Percentiles rank a stretch among this genome's conserved stretches.
phyloP scores from a whole-genome alignment of 306 rosid species.

The Cicer pinnatifidum region DNA sequence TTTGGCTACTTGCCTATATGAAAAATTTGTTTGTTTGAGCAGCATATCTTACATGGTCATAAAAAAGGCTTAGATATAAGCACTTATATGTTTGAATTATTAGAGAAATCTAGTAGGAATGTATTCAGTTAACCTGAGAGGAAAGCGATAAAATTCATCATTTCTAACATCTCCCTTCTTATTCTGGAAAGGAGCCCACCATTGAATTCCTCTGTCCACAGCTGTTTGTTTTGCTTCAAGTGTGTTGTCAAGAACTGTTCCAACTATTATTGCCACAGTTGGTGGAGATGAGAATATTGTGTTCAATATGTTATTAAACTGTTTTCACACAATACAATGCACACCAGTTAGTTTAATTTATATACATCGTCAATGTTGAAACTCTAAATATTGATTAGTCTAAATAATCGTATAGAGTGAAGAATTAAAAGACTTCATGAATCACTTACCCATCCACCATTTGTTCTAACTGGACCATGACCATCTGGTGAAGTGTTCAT shows the following conservation, averaged over 20 bases:
- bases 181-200: constrained; percentile 85
- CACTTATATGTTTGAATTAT: neutral
- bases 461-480: constrained; percentile 81
- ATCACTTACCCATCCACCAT: constrained; percentile 83
- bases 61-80: constrained; percentile 8
- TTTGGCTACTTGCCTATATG: constrained; percentile 20
- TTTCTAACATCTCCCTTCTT: constrained; percentile 80
- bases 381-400: neutral
- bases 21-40: constrained; percentile 5
- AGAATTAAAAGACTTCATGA: neutral
- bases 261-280: constrained; percentile 79
- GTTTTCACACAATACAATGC: constrained; percentile 37
- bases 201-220: constrained; percentile 76
- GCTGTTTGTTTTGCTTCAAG: constrained; percentile 57
- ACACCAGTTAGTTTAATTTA: no score
- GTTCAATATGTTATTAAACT: constrained; percentile 88
- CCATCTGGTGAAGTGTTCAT: constrained; percentile 66
- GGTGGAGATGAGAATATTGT: constrained; percentile 90
- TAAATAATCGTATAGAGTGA: neutral
- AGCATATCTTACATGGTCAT: constrained; percentile 41
- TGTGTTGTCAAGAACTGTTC: constrained; percentile 81
- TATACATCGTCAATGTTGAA: no score
- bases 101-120: constrained; percentile 68
- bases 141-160: constrained; percentile 75
- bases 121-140: constrained; percentile 64